Evolutionary conservation across 2,329 filamentous ascomycete genomes (phyloP), one percentile per base, ranked within the genome.

Genomic region (Exophiala alcalophila): DNA sequence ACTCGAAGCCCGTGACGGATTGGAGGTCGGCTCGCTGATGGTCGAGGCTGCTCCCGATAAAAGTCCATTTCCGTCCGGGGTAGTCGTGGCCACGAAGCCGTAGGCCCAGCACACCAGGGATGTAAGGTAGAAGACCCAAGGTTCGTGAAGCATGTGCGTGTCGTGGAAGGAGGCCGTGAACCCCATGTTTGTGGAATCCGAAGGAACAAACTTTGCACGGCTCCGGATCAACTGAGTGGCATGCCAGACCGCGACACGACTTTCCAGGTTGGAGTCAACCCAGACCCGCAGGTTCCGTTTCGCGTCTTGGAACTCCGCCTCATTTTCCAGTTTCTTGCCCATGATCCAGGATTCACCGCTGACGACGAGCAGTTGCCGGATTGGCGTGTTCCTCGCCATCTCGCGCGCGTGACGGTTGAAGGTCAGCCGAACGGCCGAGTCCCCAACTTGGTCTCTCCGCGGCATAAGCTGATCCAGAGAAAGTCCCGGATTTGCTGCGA

Each of bases 281-380:
- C 62, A 65, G 18, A 38, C 44, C 30, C 57, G 54, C 9, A 65
- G 44, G 21, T 40, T 54, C 20, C 42, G 47, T 40, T 63, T 64
- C 3, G 61, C 59, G 10, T 47, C 33, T 27, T 55, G 50, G 32
- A 63, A 64, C 25, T 62, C 57, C 4, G 51, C 42, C 52, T 63
- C 56, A 12, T 60, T 53, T 26, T 59, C 53, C 14, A 64, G 46
- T 45, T 64, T 64, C 34, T 56, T 57, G 31, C 61, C 62, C 43
- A 63, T 58, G 28, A 64, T 52, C 62, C 62, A 64, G 3, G 61
- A 63, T 47, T 64, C 61, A 20, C 61, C 61, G 31, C 57, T 59
- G n/a, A 63, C 61, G 4, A 59, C 57, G 21, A 65, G 50, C 12
- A 65, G 48, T 30, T 56, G 49, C 11, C 55, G 57, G 26, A 65